Conservation (phyloP, 768 basidiomycete genomes). For the Pleurotus cornucopiae region DNA sequence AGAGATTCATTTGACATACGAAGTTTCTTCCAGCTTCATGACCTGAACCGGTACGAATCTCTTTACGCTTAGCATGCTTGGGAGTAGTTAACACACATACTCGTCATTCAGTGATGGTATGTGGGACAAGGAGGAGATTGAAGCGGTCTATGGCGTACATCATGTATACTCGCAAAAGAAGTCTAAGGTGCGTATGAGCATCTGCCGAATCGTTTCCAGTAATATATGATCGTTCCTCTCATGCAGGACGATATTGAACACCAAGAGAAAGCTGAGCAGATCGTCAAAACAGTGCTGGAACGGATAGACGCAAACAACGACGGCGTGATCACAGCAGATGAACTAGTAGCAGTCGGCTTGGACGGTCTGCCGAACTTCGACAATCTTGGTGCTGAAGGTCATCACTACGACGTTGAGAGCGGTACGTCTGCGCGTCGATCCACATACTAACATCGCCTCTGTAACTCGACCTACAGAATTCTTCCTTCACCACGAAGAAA, state of each 20-base stretch:
- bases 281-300: conserved; percentile 68
- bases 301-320: conserved; percentile 74
- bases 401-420: conserved; percentile 90
- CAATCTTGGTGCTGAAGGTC: conserved; percentile 81
- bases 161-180: conserved; percentile 84
- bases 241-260: conserved; percentile 71
- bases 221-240: not conserved
- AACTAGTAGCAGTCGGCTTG: conserved; percentile 70
- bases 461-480: conserved; percentile 51
- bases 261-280: conserved; percentile 74
- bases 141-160: conserved; percentile 95
- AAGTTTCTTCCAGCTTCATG: conserved; percentile 95
- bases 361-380: conserved; percentile 82
- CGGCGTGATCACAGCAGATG: conserved; percentile 61
- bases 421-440: conserved; percentile 42
- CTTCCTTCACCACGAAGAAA: conserved; percentile 96
- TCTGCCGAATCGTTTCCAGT: not conserved
- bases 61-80: not conserved
- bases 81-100: not conserved
- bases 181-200: conserved; percentile 47
- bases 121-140: conserved; percentile 86
- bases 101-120: conserved; percentile 55
- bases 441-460: not conserved
- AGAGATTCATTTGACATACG: conserved; percentile 80
- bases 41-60: conserved; percentile 68